Evolutionary conservation across 805 yeast genomes (phyloP), one percentile per base, ranked within the genome.

Genomic region (Starmerella vaccinii): DNA sequence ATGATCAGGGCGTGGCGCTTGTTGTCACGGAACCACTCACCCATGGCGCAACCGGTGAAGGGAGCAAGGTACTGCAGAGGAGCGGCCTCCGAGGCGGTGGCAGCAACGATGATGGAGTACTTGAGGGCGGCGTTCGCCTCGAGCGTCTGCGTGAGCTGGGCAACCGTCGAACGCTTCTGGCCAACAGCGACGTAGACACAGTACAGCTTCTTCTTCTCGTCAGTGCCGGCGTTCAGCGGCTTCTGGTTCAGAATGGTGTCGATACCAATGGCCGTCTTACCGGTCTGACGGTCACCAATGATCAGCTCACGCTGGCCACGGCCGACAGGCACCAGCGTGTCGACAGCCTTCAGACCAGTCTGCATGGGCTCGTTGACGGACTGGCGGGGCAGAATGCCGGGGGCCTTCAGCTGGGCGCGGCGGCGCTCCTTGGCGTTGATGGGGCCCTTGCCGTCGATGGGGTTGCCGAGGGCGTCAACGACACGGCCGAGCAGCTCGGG

Each of bases 21-120:
- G 75, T 90, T 92, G 81, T 92, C 99, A 82, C 98, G 87, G 94
- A 92, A 92, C 98, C 98, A 92, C 80, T 92, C 99, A 78, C 97
- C 96, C 72, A 92, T 89, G 68, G 99, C 95, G 72, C 95, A 84
- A 63, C 89, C 99, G 65, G 98, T 87, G 95, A 92, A 92, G 73
- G 99, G 99, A 78, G 99, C 97, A 72, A 92, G 77, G 80, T 88
- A 92, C 81, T 92, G 99, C 75, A 92, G 80, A 73, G 98, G 99
- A 73, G 99, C 98, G 65, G 98, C 98, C 80, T 92, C 98, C 59
- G 98, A 92, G 64, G 99, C 99, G 67, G 99, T 92, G 66, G 98
- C 99, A 57, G 98, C 97, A 71, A 92, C 97, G 73, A 92, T 80
- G 75, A 92, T 84, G 67, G 97, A 73, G 82, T 92, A 92, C 77